Evolutionary conservation across 2,329 filamentous ascomycete genomes (phyloP).

Genomic region (Samsoniella hepiali): DNA sequence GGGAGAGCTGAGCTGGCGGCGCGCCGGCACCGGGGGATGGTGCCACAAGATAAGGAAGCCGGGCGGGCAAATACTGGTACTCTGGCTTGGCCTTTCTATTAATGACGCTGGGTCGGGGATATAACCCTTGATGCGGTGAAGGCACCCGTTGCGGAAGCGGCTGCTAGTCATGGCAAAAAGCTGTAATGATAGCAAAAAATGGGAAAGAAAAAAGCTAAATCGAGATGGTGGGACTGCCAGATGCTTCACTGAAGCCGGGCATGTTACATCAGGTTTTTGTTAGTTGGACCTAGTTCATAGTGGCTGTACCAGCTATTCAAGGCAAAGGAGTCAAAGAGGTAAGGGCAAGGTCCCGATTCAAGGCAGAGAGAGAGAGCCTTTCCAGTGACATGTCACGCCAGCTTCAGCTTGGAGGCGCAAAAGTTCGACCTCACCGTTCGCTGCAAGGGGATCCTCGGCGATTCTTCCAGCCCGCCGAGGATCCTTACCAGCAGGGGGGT

Average conservation of each 20-base stretch:
- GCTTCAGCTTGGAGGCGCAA: too few relatives aligned
- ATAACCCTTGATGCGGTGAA: neutral
- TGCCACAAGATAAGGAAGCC: too few relatives aligned
- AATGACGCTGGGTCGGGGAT: neutral
- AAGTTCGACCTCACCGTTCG: too few relatives aligned
- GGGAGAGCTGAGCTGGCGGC: neutral
- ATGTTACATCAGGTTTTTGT: neutral
- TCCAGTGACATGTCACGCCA: neutral
- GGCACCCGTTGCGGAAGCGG: neutral
- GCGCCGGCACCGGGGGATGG: neutral
- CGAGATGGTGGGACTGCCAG: neutral
- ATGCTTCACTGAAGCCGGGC: neutral
- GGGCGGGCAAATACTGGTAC: too few relatives aligned
- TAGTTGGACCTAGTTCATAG: neutral
- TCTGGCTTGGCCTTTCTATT: too few relatives aligned
- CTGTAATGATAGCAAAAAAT: neutral
- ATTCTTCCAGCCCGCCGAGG: too few relatives aligned
- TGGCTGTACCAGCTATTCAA: neutral
- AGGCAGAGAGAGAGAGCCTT: neutral
- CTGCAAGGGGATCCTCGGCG: too few relatives aligned
- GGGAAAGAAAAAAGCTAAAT: neutral
- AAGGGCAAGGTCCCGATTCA: neutral
- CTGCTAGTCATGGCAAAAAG: too few relatives aligned
- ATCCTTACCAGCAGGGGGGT: too few relatives aligned
- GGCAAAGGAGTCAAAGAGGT: neutral